Evolutionary conservation across 176 grass and related monocot species (phyloP), one percentile per base, ranked within the genome.

Genomic region (Tillandsia fasciculata): DNA sequence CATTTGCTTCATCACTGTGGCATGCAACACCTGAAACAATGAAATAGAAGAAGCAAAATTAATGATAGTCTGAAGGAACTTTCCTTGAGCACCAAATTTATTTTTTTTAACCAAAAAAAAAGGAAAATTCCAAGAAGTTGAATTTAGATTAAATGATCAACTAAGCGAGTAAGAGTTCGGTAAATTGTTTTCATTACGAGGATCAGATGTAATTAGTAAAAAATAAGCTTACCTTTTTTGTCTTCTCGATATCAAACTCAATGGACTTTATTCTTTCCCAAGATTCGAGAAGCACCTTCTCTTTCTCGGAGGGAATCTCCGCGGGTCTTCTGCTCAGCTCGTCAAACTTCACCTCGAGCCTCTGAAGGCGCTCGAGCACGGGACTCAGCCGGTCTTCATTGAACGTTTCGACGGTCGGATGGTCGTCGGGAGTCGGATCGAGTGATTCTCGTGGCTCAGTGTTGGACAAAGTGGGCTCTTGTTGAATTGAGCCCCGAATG

Each of bases 261-360:
- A 99, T 80, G 50, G 85, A 87, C 68, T 92, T 99, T 83, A 99
- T 99, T 70, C 90, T 92, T 75, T 93, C 79, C 80, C 86, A 93
- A 81, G 94, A 99, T 83, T 93, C 90, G 66, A 76, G 84, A 71
- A 99, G 79, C 76, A 77, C 84, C 66, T 51, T 84, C 66, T 99
- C 84, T 74, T 93, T 93, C 67, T 89, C 87, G 63, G 66, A 63
- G 64, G 83, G 88, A 72, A 86, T 88, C 70, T 99, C 82, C 12
- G 81, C 79, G 8, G 93, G 80, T 54, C 76, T 92, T 70, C 48
- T 87, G 64, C 68, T 74, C 28, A 97, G 74, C 50, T 87, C 83
- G 49, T 92, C 82, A 2, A 97, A 74, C 70, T 61, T 87, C 75
- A 72, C 71, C 78, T 97, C 93, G 0, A 97, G 84, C 68, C 69